Base-by-base conservation (phyloP, 192 early-diverging fungal species). In the Coemansia sp. region DNA sequence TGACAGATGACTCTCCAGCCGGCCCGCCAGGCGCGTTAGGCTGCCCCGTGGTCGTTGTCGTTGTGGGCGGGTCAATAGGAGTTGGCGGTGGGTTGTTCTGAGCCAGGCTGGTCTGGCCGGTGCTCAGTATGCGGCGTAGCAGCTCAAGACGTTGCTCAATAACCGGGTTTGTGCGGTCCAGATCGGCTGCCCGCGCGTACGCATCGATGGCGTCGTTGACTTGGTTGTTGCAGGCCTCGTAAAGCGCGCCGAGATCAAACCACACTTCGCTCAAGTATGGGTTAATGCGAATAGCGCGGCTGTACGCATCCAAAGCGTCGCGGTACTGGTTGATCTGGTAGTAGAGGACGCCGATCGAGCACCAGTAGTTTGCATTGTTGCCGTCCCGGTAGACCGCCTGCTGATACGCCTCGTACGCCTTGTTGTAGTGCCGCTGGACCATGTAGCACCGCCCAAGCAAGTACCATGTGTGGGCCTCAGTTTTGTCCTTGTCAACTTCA, bases 201-300 rank as follows among this genome's bases (percentile, higher is more conserved):
- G 97, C 97, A 71, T 99, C 96, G 38, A 99, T 87, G 2, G 97
- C 97, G 72, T 99, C 97, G 63, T 87, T 88, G 45, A 94, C 88
- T 77, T 99, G 97, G 81, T 95, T 95, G 75, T 99, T 96, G 84
- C 97, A 99, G 0, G 91, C 87, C 70, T 99, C 97, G 73, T 99
- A 99, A 0, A 99, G 85, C 0, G 94, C 95, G 2, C 97, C 97
- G 13, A 99, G 72, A 74, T 99, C 91, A 59, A 93, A 97, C 97
- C 97, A 99, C 3, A 99, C 95, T 83, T 99, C 97, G 69, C 89
- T 90, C 64, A 98, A 91, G 61, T 92, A 89, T 36, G 97, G 93
- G 73, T 95, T 95, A 39, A 97, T 85, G 48, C 93, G 89, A 62
- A 98, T 95, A 2, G 96, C 97, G 13, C 93, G 87, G 69, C 89